A percentile compares a stretch with the other conserved stretches of the same genome.
Conservation (phyloP, 352 stramenopile species). For the Elongisporangium undulatum region DNA sequence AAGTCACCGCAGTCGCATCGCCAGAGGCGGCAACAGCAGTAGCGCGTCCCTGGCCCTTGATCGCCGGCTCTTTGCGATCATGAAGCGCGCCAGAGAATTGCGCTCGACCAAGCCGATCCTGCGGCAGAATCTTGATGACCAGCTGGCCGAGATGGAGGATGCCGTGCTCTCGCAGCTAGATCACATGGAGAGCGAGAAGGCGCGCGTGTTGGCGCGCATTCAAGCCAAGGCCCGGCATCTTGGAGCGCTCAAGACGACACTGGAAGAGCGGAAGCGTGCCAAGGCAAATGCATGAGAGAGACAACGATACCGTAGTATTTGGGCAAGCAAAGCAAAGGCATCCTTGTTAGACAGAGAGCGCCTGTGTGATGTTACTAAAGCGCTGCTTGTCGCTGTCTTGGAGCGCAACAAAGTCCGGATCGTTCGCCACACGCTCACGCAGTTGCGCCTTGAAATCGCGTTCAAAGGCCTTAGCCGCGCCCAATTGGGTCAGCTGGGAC, state of each 20-base stretch:
- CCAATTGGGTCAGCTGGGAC: constrained; percentile 41
- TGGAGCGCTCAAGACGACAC: constrained; percentile 2
- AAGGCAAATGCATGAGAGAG: constrained; percentile 6
- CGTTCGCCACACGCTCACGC: constrained; percentile 37
- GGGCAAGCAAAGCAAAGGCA: neutral
- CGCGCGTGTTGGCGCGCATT: constrained; percentile 31
- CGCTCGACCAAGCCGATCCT: constrained; percentile 26
- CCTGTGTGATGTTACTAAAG: constrained; percentile 52
- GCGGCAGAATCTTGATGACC: constrained; percentile 34
- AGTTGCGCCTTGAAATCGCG: constrained; percentile 63
- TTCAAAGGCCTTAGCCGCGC: constrained; percentile 42
- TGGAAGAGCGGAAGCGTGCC: neutral
- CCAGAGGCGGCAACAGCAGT: neutral
- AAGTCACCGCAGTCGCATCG: constrained; percentile 4
- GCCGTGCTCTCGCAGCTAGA: constrained; percentile 26
- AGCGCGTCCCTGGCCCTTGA: constrained; percentile 3
- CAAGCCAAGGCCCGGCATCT: constrained; percentile 26
- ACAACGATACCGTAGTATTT: neutral
- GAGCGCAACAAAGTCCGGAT: constrained; percentile 47
- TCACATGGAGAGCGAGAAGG: constrained; percentile 29
- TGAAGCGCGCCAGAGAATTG: constrained; percentile 23
- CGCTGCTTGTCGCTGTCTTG: constrained; percentile 25
- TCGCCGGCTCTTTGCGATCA: constrained; percentile 19
- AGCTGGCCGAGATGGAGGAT: constrained; percentile 39
- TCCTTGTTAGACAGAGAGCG: constrained; percentile 32